Evolutionary conservation across 192 early-diverging fungal species (phyloP), one percentile per base, ranked within the genome.

Genomic region (Coemansia sp.): DNA sequence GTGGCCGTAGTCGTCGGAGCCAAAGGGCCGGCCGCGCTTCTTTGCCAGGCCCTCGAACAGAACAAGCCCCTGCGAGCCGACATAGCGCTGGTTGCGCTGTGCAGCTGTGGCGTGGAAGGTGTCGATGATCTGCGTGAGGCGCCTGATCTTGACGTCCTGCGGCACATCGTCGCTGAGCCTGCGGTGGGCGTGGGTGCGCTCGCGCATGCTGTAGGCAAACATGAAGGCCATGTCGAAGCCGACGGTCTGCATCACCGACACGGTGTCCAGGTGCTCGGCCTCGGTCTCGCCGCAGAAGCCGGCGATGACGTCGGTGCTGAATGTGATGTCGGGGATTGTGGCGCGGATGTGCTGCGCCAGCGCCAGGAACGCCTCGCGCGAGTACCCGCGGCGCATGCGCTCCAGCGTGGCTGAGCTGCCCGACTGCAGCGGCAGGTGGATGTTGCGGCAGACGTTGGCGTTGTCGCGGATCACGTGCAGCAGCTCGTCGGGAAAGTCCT

Each of bases 201-300:
- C 88, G 41, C 89, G 84, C 80, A 88, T 88, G 59, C 87, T 87
- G 67, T 91, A 91, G 7, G 86, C 87, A 79, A 91, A 91, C 89
- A 91, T 91, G 52, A 87, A 91, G 0, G 89, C 89, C 58, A 81
- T 84, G 63, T 91, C 89, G 27, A 86, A 91, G 33, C 83, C 82
- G 2, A 91, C 88, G 6, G 73, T 57, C 29, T 84, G 62, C 88
- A 91, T 89, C 67, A 86, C 20, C 10, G 75, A 76, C 55, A 89
- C 83, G 0, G 89, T 91, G 56, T 89, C 88, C 20, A 64, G 65
- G 67, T 89, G 88, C 55, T 91, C 89, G 9, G 69, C 68, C 47
- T 91, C 88, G 7, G 88, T 91, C 63, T 91, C 89, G 40, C 87
- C 89, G 70, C 89, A 91, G 53, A 91, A 91, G 2, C 89, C 89